A percentile compares a stretch with the other conserved stretches of the same genome.
Evolutionary conservation across 441 rosid genomes (phyloP).

Genomic region (Erysimum cheiri): DNA sequence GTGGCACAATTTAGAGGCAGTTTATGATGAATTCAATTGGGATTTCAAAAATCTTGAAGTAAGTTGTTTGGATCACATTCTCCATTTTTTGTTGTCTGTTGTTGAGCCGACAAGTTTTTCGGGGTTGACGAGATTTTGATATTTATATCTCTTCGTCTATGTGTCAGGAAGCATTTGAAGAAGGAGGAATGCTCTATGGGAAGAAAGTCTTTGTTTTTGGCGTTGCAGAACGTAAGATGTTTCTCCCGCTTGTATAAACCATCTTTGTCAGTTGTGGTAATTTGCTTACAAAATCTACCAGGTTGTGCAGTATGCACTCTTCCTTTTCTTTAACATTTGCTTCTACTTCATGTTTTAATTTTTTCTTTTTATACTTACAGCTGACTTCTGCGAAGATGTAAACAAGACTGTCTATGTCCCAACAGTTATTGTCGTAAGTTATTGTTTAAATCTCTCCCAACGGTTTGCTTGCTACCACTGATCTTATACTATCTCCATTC

Average conservation of each 20-base stretch:
- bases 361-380: not conserved
- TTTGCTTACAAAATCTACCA: not conserved
- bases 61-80: not conserved
- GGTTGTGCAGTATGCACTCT: not conserved
- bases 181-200: constrained; percentile 74
- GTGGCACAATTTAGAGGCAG: not conserved
- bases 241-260: not conserved
- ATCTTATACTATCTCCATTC: not conserved
- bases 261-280: not conserved
- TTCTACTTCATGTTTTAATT: not conserved
- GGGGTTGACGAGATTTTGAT: too few species aligned
- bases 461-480: not conserved
- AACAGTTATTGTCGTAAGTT: not conserved
- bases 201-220: constrained; percentile 76
- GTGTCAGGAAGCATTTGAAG: constrained; percentile 73
- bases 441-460: not conserved
- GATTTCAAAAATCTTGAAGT: not conserved
- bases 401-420: not conserved
- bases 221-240: constrained; percentile 74
- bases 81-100: too few species aligned
- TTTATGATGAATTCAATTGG: not conserved
- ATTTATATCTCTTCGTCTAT: not conserved
- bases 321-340: not conserved
- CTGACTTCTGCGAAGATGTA: not conserved
- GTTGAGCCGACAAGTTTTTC: too few species aligned